Conservation (phyloP, 441 rosid species). For the Euphorbia celastroides region DNA sequence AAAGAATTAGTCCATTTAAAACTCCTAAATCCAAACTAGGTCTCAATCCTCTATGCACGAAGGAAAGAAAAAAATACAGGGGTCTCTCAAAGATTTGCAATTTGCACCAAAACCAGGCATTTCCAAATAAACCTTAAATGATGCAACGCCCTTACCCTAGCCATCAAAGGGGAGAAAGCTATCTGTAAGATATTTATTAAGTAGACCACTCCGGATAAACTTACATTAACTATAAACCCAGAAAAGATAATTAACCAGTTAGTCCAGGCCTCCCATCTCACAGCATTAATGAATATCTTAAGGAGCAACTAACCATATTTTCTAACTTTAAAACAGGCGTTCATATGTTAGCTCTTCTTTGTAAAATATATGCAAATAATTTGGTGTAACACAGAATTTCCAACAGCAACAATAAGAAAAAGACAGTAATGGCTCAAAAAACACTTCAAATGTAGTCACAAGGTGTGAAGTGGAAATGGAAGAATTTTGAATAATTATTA, state of each 20-base stretch:
- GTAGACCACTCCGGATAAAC: not conserved
- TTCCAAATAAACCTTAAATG: not conserved
- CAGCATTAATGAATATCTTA: not conserved
- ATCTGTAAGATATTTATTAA: not conserved
- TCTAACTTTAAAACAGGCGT: not conserved
- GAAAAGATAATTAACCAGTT: not conserved
- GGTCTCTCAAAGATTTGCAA: not conserved
- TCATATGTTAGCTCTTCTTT: not conserved
- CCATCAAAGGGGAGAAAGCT: not conserved
- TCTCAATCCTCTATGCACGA: not conserved
- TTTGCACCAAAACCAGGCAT: not conserved
- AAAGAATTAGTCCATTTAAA: not conserved
- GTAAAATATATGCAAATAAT: not conserved
- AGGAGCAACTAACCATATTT: not conserved
- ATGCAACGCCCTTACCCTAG: not conserved
- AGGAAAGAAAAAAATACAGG: not conserved
- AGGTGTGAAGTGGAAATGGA: not conserved
- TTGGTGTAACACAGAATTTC: not conserved
- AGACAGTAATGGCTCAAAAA: not conserved
- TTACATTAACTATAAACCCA: not conserved
- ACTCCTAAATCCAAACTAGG: not conserved
- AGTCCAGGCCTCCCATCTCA: conserved; percentile 8
- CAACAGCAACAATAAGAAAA: not conserved
- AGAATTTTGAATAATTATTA: not conserved
- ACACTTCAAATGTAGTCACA: not conserved